Evolutionary conservation across 305 asterid genomes (phyloP), one percentile per base, ranked within the genome.

Genomic region (Petunia hybrid): DNA sequence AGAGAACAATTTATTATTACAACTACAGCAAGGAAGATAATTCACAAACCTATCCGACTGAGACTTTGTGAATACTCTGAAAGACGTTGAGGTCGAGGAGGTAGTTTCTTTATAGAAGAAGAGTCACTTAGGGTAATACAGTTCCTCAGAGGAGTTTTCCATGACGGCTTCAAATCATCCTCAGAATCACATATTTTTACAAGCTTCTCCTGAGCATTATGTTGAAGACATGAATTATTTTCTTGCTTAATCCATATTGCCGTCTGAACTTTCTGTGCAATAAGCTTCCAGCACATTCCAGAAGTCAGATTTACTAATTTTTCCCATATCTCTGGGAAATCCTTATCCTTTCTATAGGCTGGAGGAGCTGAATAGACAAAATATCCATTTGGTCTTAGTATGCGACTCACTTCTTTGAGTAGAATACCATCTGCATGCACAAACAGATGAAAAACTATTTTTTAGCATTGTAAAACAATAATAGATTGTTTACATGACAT

Each of bases 281-380:
- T 84, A 65, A 96, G 98, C 84, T 92, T 96, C 99, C 99, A 92
- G 91, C 99, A 95, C 97, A 95, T 95, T 77, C 97, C 93, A 82
- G 95, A 79, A 80, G 98, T 92, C 84, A 94, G 77, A 76, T 85
- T 90, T 83, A 85, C 83, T 89, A 95, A 83, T 88, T 90, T 90
- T 82, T 92, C 91, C 99, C 99, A 96, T 84, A 94, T 91, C 67
- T 80, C 62, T 0, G 98, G 99, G 77, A 87, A 96, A 80, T 94
- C 98, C 86, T 94, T 96, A 84, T 96, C 99, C 87, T 91, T 93
- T 84, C 91, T 89, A 85, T 96, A 96, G 35, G 98, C 98, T 48
- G 99, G 98, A 86, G 99, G 99, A 84, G 99, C 99, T 41, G 98
- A 96, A 90, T 96, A 96, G 57, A 94, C 95, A 83, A 96, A 96